Evolutionary conservation across 371 early-diverging fungal species (phyloP), one percentile per base, ranked within the genome.

Genomic region (Nematocida ausubeli): DNA sequence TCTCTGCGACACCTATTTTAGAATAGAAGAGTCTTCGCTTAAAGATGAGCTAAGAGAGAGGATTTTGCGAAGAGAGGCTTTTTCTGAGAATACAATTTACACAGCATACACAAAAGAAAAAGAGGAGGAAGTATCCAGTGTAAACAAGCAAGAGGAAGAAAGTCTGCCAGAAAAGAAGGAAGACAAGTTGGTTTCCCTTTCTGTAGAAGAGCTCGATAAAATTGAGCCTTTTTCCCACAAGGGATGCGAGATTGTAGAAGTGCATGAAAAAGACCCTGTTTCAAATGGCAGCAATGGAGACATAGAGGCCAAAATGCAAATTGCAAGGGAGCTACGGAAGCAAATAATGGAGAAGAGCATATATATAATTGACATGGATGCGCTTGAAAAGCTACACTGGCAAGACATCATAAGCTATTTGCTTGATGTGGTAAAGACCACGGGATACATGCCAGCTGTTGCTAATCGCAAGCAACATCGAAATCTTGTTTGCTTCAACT

Each of bases 401-500:
- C 30, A 60, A 4, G 60, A 60, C 14, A 60, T 37, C 28, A 60
- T 60, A 22, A 37, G 60, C 60, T 60, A 35, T 60, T 39, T 60
- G 32, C 60, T 60, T 14, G 60, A 60, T 37, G 37, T 39, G n/a
- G 24, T 60, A 32, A 60, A 60, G 60, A 16, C 60, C 16, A 9
- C 24, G 28, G 35, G 37, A 0, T 12, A 30, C 35, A 60, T 60
- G 60, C 60, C 37, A 16, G 37, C 37, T 12, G 9, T n/a, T 0
- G 60, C 37, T 35, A 12, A 14, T 7, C 60, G 39, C 14, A 60
- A 35, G 37, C 19, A 12, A 2, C 30, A 7, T 9, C 7, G n/a
- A 19, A 70, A 42, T 12, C 14, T 54, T 12, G 50, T 64, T 34
- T 72, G 73, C 47, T 72, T 72, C 39, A 60, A 72, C 34, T 72